Percentiles rank a stretch among this genome's conserved stretches.
These are phyloP conservation scores for Neurospora sp. DNA, from an alignment of 495 filamentous ascomycete genomes.

Conservation along the genomic window DNA sequence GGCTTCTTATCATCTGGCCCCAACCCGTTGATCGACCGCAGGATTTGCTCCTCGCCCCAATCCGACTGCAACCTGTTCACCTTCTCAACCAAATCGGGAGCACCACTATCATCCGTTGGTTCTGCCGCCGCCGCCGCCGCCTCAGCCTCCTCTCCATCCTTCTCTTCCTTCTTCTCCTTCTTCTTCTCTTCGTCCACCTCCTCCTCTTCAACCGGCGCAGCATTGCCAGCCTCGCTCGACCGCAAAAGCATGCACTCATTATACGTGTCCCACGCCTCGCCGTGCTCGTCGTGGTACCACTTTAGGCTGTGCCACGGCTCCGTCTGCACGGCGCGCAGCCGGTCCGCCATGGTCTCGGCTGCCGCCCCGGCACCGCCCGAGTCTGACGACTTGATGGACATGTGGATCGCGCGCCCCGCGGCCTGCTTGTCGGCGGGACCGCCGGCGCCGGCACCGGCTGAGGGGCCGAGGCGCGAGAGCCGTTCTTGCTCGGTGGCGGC, in stretches of 20 bases:
- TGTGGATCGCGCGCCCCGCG: conserved; percentile 36
- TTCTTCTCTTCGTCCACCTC: background rate
- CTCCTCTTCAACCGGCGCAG: background rate
- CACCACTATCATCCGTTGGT: conserved; percentile 9
- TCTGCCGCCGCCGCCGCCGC: conserved; percentile 4
- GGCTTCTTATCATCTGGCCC: conserved; percentile 17
- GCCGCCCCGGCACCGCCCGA: conserved; percentile 16
- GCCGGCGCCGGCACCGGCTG: conserved; percentile 3
- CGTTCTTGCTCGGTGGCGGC: conserved; percentile 34
- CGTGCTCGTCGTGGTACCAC: conserved; percentile 34
- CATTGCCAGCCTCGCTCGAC: background rate
- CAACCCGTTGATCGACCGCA: conserved; percentile 28
- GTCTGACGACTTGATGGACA: conserved; percentile 35
- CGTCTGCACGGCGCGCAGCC: conserved; percentile 33
- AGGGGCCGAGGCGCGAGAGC: conserved; percentile 18
- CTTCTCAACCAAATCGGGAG: conserved; percentile 16
- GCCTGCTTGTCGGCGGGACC: conserved; percentile 6
- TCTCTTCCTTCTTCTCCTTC: conserved; percentile 12
- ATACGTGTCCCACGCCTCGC: conserved; percentile 34
- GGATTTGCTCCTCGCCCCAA: conserved; percentile 30
- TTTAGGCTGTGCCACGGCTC: conserved; percentile 33
- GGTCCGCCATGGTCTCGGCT: conserved; percentile 39
- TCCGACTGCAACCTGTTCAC: conserved; percentile 21
- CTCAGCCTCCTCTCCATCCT: conserved; percentile 24
- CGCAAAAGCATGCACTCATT: conserved; percentile 28